Base-by-base conservation (phyloP, 495 filamentous ascomycete species). In the Penicillium alfredii region DNA sequence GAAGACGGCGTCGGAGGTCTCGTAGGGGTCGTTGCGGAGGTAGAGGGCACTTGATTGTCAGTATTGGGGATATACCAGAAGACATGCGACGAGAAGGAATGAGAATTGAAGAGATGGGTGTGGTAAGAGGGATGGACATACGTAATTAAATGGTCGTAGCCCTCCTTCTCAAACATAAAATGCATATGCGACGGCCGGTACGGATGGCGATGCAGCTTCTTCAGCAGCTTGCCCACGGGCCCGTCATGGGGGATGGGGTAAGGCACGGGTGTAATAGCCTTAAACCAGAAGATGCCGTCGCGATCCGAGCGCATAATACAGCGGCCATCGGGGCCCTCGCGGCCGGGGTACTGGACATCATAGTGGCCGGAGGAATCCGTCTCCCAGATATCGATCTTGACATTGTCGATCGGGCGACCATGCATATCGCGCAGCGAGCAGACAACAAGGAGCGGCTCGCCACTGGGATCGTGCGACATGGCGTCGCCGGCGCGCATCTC, bases 191-290 rank as follows among this genome's bases (percentile, higher is more conserved):
- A 80, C 16, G 89, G 89, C 24, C 89, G 65, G 65, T 78, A 94
- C 41, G 81, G 77, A 66, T 94, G 89, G 18, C 89, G 68, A 16
- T 74, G 70, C 56, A 96, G 51, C 60, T 60, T 64, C 62, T 66
- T 66, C 60, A 95, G 64, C 54, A 95, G 64, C 64, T 76, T 76
- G 0, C 89, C 89, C 6, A 94, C 86, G 0, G 89, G 89, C 25
- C 89, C 89, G 61, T 96, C 88, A 47, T 87, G 73, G 15, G 88
- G 87, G 50, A 95, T 92, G 0, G 87, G 83, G 58, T 96, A 96
- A 38, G 81, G 77, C 34, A 95, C 88, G 1, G 89, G 89, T 41
- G 80, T 79, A 52, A 95, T 84, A 1, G 80, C 87, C 56, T 80
- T 80, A 61, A 94, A 95, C 83, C 86, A 94, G 61, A 96, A 94